Evolutionary conservation across 192 early-diverging fungal species (phyloP).

Genomic region (Coemansia sp.): DNA sequence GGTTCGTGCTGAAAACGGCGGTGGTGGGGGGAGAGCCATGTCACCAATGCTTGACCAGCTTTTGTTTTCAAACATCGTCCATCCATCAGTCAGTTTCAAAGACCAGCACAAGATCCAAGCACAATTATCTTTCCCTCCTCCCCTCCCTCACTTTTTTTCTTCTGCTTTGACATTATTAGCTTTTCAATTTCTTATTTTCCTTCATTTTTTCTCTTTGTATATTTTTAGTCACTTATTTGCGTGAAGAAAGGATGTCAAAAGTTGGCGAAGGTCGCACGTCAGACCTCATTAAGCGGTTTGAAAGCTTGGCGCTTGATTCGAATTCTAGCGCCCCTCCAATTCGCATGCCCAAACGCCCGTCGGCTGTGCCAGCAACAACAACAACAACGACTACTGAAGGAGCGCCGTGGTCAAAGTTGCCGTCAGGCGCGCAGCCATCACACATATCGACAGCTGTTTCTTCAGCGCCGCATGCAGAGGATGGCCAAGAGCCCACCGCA

Average conservation of each 20-base stretch:
- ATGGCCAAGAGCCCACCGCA: neutral
- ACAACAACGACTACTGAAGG: neutral
- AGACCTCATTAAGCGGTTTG: constrained; percentile 49
- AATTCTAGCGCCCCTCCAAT: constrained; percentile 12
- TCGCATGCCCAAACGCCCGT: constrained; percentile 8
- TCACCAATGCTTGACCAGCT: too few relatives aligned
- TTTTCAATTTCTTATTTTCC: neutral
- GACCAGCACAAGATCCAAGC: too few relatives aligned
- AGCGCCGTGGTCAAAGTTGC: neutral
- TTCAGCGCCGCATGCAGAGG: neutral
- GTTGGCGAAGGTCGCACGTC: constrained; percentile 33
- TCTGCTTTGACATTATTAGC: neutral
- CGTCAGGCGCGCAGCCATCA: neutral
- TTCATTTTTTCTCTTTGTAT: neutral
- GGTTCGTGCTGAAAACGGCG: too few relatives aligned
- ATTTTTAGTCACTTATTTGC: neutral
- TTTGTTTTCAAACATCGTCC: too few relatives aligned
- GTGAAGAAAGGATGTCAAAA: constrained; percentile 15
- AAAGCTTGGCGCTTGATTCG: constrained; percentile 28
- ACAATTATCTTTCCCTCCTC: neutral
- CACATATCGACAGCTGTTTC: neutral
- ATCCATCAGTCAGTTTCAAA: too few relatives aligned
- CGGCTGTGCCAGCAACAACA: constrained; percentile 9
- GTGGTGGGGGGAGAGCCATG: too few relatives aligned
- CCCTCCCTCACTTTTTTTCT: constrained; percentile 6